Evolutionary conservation across 1,139 yeast genomes (phyloP).

Genomic region (Nadsonia commutata): DNA sequence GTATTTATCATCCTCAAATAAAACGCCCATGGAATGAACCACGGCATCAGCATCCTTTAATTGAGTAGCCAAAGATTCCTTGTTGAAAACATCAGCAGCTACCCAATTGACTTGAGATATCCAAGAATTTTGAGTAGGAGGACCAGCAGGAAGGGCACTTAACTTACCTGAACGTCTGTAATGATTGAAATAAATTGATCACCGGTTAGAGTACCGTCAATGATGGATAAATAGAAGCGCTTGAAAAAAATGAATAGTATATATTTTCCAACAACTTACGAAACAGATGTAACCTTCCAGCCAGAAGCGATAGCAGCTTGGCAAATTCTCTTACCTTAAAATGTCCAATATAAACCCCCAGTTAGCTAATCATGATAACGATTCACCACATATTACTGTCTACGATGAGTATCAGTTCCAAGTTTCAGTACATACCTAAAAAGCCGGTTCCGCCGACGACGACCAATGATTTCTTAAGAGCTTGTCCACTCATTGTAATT

Average conservation of each 20-base stretch:
- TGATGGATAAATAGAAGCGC: too few relatives aligned
- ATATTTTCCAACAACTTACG: constrained; percentile 29
- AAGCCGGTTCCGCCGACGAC: constrained; percentile 86
- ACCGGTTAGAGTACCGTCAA: too few relatives aligned
- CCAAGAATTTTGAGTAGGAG: constrained; percentile 36
- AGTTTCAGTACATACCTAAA: constrained; percentile 26
- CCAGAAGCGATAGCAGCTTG: constrained; percentile 52
- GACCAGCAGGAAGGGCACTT: constrained; percentile 34
- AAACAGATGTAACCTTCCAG: constrained; percentile 45
- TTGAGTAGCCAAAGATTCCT: constrained; percentile 36
- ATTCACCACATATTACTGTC: too few relatives aligned
- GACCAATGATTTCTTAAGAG: constrained; percentile 23
- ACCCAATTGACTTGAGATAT: constrained; percentile 51
- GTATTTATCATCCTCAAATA: constrained; percentile 54
- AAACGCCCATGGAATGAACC: constrained; percentile 71
- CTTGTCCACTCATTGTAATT: not conserved
- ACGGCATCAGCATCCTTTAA: constrained; percentile 44
- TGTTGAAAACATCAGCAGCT: constrained; percentile 52
- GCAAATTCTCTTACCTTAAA: constrained; percentile 49
- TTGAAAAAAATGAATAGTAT: too few relatives aligned
- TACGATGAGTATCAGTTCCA: too few relatives aligned
- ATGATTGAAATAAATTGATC: not conserved
- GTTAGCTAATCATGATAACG: not conserved
- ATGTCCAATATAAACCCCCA: not conserved
- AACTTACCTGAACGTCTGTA: constrained; percentile 7